These are phyloP conservation scores for Platismatia glauca DNA, from an alignment of 495 filamentous ascomycete species.

Conservation along the genomic window DNA sequence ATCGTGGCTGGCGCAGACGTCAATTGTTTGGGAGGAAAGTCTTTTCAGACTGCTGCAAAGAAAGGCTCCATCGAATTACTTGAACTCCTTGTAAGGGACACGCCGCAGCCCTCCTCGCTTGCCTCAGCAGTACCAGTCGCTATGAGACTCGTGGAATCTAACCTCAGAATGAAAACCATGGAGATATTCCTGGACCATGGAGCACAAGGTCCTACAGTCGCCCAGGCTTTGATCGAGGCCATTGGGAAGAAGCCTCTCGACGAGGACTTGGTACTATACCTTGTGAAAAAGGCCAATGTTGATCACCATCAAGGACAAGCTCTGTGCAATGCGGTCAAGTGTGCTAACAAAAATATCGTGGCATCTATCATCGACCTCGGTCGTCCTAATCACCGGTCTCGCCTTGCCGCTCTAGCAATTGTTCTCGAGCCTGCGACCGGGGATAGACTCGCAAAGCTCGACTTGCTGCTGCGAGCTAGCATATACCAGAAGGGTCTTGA, in stretches of 20 bases:
- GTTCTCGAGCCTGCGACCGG: constrained; percentile 7
- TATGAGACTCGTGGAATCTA: constrained; percentile 2
- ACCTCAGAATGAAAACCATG: constrained; percentile 2
- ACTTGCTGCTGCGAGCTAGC: constrained; percentile 13
- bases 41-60: constrained; percentile 11
- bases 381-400: constrained; percentile 9
- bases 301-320: constrained; percentile 13
- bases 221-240: constrained; percentile 14
- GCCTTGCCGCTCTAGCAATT: constrained; percentile 2
- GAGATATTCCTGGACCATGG: constrained; percentile 13
- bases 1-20: constrained; percentile 16
- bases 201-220: constrained; percentile 11
- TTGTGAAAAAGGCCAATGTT: constrained; percentile 10
- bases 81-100: constrained; percentile 8
- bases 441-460: constrained; percentile 13
- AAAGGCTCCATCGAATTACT: constrained; percentile 13
- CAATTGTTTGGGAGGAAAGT: constrained; percentile 11
- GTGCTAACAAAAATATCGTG: neutral
- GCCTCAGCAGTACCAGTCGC: constrained; percentile 12
- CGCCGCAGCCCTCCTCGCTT: constrained; percentile 7
- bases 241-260: constrained; percentile 9
- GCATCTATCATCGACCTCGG: constrained; percentile 13
- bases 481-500: constrained; percentile 15
- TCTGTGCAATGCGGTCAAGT: constrained; percentile 8
- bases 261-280: constrained; percentile 7